phyloP scores from a whole-genome alignment of 2,329 filamentous ascomycete genomes.

The Gremmenia infestans region DNA sequence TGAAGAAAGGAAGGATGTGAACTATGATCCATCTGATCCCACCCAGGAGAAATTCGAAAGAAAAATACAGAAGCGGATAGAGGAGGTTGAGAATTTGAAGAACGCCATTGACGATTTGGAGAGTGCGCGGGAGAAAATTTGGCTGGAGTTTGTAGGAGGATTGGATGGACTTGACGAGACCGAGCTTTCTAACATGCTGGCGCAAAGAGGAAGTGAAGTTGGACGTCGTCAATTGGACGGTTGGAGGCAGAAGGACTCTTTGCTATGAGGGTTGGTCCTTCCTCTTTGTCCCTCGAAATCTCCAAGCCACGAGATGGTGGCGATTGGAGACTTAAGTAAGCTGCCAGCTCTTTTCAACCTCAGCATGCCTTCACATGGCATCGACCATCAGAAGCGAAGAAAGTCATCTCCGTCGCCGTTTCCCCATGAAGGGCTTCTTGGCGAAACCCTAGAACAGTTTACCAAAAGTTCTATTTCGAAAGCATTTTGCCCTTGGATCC shows the following conservation, averaged over 20 bases:
- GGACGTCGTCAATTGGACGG: no score
- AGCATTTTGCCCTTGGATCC: background rate
- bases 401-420: no score
- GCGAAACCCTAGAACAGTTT: no score
- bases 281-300: no score
- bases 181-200: background rate
- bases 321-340: no score
- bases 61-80: background rate
- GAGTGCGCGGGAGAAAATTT: background rate
- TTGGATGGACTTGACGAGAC: background rate
- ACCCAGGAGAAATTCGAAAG: background rate
- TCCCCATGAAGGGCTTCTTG: no score
- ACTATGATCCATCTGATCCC: background rate
- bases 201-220: background rate
- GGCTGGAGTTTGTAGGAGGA: conserved; percentile 4
- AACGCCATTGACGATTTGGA: conserved; percentile 2
- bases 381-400: no score
- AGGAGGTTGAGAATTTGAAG: background rate
- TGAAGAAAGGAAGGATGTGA: background rate
- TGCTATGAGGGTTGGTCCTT: no score
- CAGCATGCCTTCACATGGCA: no score
- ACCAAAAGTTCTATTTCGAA: background rate
- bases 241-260: no score
- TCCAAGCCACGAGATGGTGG: no score
- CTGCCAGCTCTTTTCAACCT: no score